Base-by-base conservation (phyloP, 306 rosid genomes). In the Malus orientalis region DNA sequence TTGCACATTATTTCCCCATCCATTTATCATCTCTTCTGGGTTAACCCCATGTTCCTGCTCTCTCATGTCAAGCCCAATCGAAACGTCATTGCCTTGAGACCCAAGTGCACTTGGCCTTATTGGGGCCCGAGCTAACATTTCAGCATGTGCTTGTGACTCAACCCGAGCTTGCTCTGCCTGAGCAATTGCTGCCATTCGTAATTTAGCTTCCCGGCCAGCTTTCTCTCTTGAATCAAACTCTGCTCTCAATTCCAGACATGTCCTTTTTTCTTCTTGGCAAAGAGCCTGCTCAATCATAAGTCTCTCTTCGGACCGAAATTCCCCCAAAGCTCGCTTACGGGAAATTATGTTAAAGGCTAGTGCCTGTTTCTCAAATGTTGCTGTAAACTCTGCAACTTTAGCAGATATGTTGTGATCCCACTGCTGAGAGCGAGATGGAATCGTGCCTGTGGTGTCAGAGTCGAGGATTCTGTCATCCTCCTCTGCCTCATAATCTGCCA, bases 401-500 rank as follows among this genome's bases (percentile, higher is more conserved):
- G 96, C 93, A 73, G 92, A 77, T 79, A 95, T 92, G 80, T 92
- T 95, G 58, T 90, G 93, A 82, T 95, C 98, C 98, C 98, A 95
- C 80, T 95, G 98, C 81, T 95, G 98, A 51, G 97, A 92, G 74
- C 98, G 92, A 20, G 98, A 95, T 53, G 89, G 96, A 87, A 95
- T 78, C 81, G 87, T 89, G 73, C 98, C 98, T 5, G 97, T 92
- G 33, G 96, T 90, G 83, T 95, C 97, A 75, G 97, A 90, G 87
- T 95, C 97, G 1, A 95, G 97, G 73, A 95, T 90, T 83, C 98
- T 88, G 77, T 95, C 97, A 77, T 95, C 98, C 86, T 95, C 98
- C 85, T 95, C 97, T 11, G 97, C 98, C 75, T 95, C 98, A 81
- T 95, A 95, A 81, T 95, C 98, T 51, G 98, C 98, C 77, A 95